Evolutionary conservation across 805 yeast genomes (phyloP), one percentile per base, ranked within the genome.

Genomic region (Ogataea wickerhamii): DNA sequence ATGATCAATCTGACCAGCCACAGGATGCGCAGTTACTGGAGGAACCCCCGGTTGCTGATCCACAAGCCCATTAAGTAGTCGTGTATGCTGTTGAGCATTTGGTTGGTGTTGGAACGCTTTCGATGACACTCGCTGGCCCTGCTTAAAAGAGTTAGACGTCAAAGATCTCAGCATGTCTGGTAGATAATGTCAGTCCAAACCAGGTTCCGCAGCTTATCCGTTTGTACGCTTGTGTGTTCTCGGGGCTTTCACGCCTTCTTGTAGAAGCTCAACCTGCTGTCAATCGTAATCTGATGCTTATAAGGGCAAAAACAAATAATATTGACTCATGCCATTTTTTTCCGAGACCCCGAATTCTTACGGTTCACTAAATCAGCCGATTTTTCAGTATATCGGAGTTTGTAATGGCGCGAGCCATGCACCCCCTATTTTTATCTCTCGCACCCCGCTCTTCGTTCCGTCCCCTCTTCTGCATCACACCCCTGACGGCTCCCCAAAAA

Each of bases 71-170:
- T 52, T 55, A 36, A 53, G 40, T 12, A 54, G 33, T 17, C 57
- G 38, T 4, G 49, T 44, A 10, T 52, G 52, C 38, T 51, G 51
- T n/a, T 47, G 51, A 13, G 53, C 44, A 21, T 58, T 25, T 5
- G 56, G 47, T 32, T 52, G 53, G 31, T 56, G 64, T 28, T 55
- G 63, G 20, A 58, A 33, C 4, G 63, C 63, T 43, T 58, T 60
- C 11, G 60, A 37, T 8, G 63, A 54, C 27, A 51, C 63, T 39
- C 63, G 46, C 32, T 60, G 64, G 14, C 62, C 54, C 39, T 60
- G 64, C 28, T 56, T 58, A 26, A 59, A 39, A 13, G 63, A 56
- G 21, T 43, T 51, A 14, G 57, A 28, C 6, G 63, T 57, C 27
- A 59, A 28, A 17, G 55, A 38, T 51, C 63, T 60, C n/a, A 60